phyloP scores from a whole-genome alignment of 345 rosid genomes.

The Jatropha curcas region DNA sequence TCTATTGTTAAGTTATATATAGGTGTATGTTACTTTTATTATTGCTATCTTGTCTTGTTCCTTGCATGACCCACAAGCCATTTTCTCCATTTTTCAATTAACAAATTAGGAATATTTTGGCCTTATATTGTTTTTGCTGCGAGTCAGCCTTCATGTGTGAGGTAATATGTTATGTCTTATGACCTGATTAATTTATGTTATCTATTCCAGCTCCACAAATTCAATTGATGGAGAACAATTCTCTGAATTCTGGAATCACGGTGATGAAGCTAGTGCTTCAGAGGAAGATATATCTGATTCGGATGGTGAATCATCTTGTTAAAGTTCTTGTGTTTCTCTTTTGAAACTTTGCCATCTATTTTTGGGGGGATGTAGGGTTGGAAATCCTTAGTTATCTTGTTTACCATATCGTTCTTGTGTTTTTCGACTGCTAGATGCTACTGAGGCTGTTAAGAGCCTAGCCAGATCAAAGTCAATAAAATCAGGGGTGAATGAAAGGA shows the following conservation, averaged over 20 bases:
- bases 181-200: slow-evolving; percentile 17
- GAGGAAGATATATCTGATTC: slow-evolving; percentile 93
- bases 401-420: slow-evolving; percentile 15
- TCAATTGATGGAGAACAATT: slow-evolving; percentile 39
- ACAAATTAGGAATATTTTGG: background rate
- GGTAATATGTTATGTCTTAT: slow-evolving; percentile 10
- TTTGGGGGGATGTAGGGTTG: background rate
- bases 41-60: background rate
- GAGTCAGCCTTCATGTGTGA: background rate
- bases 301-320: slow-evolving; percentile 51
- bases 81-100: background rate
- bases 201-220: slow-evolving; percentile 48
- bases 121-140: background rate
- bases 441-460: slow-evolving; percentile 44
- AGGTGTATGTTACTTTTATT: background rate
- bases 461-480: slow-evolving; percentile 48
- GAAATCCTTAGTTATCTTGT: background rate
- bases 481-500: slow-evolving; percentile 56
- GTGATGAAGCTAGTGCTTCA: slow-evolving; percentile 69
- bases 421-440: slow-evolving; percentile 47
- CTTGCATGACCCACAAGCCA: background rate
- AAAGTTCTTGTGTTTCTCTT: background rate
- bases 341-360: background rate
- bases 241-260: slow-evolving; percentile 95
- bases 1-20: background rate